Conservation (phyloP, 441 rosid species). For the Euphorbia celastroides region DNA sequence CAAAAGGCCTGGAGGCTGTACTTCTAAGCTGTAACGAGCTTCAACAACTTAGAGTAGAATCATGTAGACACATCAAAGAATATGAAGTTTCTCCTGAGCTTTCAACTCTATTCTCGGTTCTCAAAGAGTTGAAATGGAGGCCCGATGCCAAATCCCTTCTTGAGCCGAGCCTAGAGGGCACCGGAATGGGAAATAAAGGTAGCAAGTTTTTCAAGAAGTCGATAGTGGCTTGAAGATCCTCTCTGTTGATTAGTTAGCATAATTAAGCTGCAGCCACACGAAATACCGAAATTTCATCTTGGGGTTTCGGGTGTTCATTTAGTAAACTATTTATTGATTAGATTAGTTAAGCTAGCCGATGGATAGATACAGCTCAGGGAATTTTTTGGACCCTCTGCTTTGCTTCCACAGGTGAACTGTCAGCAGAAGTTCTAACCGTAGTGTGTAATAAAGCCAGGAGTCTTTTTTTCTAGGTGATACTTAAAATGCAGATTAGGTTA, state of each 20-base stretch:
- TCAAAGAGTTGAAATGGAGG: slow-evolving; percentile 83
- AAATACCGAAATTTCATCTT: not conserved
- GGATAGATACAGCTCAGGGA: not conserved
- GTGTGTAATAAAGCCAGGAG: too few relatives aligned
- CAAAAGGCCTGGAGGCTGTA: slow-evolving; percentile 63
- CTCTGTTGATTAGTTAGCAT: slow-evolving; percentile 8
- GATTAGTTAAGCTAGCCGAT: not conserved
- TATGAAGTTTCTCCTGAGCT: slow-evolving; percentile 57
- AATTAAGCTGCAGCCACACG: not conserved
- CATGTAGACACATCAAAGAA: slow-evolving; percentile 68
- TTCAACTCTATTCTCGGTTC: slow-evolving; percentile 55
- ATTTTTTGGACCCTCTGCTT: not conserved
- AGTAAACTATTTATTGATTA: not conserved
- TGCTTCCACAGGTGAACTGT: not conserved
- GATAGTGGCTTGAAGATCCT: slow-evolving; percentile 24
- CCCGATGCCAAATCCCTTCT: slow-evolving; percentile 66
- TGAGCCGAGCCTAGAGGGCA: slow-evolving; percentile 51
- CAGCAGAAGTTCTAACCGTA: slow-evolving; percentile 2
- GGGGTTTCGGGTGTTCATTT: not conserved
- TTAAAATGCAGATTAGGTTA: not conserved
- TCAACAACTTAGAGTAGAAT: slow-evolving; percentile 53
- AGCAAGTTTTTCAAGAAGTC: slow-evolving; percentile 64
- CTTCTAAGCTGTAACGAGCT: slow-evolving; percentile 58
- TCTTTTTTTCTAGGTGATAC: not conserved
- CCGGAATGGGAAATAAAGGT: slow-evolving; percentile 75